These are phyloP conservation scores for Hygrocybe punicea DNA, from an alignment of 768 basidiomycete genomes.

Conservation along the genomic window DNA sequence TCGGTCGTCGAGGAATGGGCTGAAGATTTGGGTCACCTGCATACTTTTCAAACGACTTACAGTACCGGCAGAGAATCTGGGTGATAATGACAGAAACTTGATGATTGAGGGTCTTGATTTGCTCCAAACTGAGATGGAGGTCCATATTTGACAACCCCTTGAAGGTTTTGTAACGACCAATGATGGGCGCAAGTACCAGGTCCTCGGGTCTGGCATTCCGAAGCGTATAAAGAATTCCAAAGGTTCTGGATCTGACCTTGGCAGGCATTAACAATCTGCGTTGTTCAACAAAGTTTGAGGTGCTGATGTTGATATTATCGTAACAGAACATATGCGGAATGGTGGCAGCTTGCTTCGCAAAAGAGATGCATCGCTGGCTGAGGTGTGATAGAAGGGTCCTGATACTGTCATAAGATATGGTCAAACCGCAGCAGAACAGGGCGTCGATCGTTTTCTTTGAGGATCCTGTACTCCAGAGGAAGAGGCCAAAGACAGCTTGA, in stretches of 20 bases:
- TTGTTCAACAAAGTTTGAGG: conserved; percentile 34
- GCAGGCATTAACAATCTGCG: conserved; percentile 11
- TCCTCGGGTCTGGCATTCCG: conserved; percentile 11
- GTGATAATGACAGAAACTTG: conserved; percentile 2
- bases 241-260: conserved; percentile 38
- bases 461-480: not conserved
- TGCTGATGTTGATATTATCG: conserved; percentile 28
- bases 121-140: conserved; percentile 10
- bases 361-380: not conserved
- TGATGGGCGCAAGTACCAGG: conserved; percentile 22
- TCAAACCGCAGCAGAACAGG: conserved; percentile 2
- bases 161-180: conserved; percentile 5
- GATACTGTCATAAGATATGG: conserved; percentile 11
- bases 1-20: conserved; percentile 11
- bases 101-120: not conserved
- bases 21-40: conserved; percentile 10
- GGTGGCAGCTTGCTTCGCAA: not conserved
- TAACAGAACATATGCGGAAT: conserved; percentile 5
- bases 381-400: conserved; percentile 3
- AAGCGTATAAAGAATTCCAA: conserved; percentile 29
- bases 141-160: conserved; percentile 12
- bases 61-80: conserved; percentile 6
- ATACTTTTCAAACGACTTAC: not conserved
- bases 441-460: not conserved
- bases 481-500: not conserved